Evolutionary conservation across 2,329 filamentous ascomycete genomes (phyloP).

Genomic region (Aureobasidium namibiae): DNA sequence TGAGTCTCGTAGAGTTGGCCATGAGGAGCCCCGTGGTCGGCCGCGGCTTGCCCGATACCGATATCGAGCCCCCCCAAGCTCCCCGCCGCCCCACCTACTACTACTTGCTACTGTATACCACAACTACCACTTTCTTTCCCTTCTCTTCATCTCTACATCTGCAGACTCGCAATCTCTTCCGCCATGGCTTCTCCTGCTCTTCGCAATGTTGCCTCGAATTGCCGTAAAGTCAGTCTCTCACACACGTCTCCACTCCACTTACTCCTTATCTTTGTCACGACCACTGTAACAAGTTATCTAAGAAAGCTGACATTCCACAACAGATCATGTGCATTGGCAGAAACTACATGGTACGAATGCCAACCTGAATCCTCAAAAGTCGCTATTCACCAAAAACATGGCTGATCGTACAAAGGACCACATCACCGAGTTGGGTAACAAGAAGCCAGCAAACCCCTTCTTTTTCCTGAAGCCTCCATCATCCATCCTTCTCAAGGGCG

Average conservation of each 20-base stretch:
- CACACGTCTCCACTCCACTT: neutral
- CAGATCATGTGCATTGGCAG: constrained; percentile 87
- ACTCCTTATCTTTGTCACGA: neutral
- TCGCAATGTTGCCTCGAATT: constrained; percentile 22
- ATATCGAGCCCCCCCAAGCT: neutral
- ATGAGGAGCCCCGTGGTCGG: neutral
- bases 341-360: constrained; percentile 64
- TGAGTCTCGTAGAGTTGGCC: neutral
- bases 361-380: neutral
- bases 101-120: neutral
- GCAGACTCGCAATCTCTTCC: neutral
- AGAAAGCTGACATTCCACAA: neutral
- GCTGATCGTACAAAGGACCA: constrained; percentile 53
- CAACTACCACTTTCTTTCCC: neutral
- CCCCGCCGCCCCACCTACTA: neutral
- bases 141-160: neutral
- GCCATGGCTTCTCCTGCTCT: constrained; percentile 24
- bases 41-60: neutral
- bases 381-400: neutral
- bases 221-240: constrained; percentile 35
- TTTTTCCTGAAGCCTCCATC: constrained; percentile 97
- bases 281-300: neutral
- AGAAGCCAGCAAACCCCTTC: constrained; percentile 84
- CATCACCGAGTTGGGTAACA: constrained; percentile 63
- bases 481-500: constrained; percentile 70